These are phyloP conservation scores for Fusarium continuum DNA, from an alignment of 2,329 filamentous ascomycete genomes.

Conservation along the genomic window DNA sequence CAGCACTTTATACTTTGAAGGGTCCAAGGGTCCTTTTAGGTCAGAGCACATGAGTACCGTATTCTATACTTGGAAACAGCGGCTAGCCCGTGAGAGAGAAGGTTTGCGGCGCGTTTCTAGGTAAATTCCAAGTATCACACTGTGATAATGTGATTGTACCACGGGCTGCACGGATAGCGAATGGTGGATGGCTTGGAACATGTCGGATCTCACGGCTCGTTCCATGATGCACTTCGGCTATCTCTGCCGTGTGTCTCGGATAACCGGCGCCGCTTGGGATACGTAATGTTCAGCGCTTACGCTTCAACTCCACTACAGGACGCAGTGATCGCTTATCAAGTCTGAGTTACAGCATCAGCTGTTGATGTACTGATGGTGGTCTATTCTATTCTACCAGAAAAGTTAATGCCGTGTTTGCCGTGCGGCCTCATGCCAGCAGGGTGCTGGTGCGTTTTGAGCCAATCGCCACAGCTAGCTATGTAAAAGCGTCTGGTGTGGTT, in stretches of 20 bases:
- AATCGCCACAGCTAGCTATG: not conserved
- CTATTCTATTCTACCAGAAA: not conserved
- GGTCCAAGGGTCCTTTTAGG: not conserved
- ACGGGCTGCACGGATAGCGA: not conserved
- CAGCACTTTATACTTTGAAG: conserved; percentile 13
- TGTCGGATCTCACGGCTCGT: conserved; percentile 35
- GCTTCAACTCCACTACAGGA: conserved; percentile 10
- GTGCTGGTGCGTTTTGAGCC: not conserved
- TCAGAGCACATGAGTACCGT: not conserved
- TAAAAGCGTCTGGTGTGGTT: not conserved
- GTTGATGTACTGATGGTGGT: not conserved
- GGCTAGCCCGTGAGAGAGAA: not conserved
- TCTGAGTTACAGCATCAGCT: not conserved
- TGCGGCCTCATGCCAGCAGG: not conserved
- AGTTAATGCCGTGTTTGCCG: conserved; percentile 20
- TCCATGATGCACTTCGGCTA: conserved; percentile 23
- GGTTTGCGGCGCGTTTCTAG: not conserved
- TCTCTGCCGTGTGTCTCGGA: conserved; percentile 26
- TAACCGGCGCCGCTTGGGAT: conserved; percentile 23
- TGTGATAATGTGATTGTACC: not conserved
- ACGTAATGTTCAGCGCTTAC: conserved; percentile 12
- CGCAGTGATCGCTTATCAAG: not conserved
- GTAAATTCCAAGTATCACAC: not conserved
- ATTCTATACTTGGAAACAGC: conserved; percentile 14
- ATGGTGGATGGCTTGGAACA: not conserved